Evolutionary conservation across 1,139 yeast species (phyloP).

Genomic region (Kodamaea arcana): DNA sequence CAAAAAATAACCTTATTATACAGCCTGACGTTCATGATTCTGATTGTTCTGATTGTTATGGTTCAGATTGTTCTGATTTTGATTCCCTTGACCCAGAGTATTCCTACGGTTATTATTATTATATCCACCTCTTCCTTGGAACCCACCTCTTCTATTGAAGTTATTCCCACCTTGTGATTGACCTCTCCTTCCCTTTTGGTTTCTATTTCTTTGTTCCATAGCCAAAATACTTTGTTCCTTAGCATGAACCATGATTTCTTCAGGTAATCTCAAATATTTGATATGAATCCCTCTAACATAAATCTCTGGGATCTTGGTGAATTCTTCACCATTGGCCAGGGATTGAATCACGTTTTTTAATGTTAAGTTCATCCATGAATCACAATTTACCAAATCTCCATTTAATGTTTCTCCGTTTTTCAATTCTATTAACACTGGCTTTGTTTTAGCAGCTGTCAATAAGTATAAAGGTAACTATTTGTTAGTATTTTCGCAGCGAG

Average conservation of each 20-base stretch:
- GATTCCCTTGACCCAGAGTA: conserved; percentile 1
- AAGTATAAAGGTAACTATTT: conserved; percentile 81
- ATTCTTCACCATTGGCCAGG: conserved; percentile 62
- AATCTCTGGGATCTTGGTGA: conserved; percentile 67
- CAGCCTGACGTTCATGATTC: conserved; percentile 8
- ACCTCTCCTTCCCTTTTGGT: conserved; percentile 36
- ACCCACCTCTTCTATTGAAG: conserved; percentile 11
- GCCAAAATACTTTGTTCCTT: conserved; percentile 60
- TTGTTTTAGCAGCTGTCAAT: conserved; percentile 87
- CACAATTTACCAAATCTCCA: conserved; percentile 83
- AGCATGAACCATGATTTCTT: conserved; percentile 75
- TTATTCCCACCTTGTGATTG: conserved; percentile 9
- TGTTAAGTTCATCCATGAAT: conserved; percentile 94
- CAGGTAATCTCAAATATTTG: conserved; percentile 46
- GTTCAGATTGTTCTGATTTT: conserved; percentile 3
- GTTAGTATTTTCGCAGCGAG: conserved; percentile 24
- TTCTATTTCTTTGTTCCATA: conserved; percentile 50
- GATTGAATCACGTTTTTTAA: conserved; percentile 74
- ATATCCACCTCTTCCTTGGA: conserved; percentile 9
- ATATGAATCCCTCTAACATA: conserved; percentile 82
- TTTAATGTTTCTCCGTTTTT: conserved; percentile 88
- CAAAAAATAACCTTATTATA: too few species aligned
- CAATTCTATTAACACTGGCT: conserved; percentile 83
- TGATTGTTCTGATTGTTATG: conserved; percentile 5
- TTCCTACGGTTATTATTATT: conserved; percentile 8